Evolutionary conservation across 139 green algal species (phyloP).

Genomic region (Deuterostichococcus epilithicus): DNA sequence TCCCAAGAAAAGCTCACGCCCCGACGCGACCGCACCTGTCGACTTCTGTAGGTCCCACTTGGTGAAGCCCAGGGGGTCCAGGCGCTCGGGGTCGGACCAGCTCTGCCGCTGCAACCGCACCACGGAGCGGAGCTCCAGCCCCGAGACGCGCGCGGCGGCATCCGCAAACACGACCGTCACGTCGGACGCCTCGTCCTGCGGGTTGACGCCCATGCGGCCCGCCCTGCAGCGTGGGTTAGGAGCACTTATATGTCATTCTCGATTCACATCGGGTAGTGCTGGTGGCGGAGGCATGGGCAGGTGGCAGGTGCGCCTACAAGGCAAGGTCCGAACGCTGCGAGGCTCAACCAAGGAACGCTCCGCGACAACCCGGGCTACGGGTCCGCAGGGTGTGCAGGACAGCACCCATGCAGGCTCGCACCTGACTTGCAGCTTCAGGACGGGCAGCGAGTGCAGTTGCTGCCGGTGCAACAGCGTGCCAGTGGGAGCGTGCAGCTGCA

Average conservation of each 20-base stretch:
- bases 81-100: slow-evolving; percentile 6
- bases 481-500: slow-evolving; percentile 48
- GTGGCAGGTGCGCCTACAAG: slow-evolving; percentile 7
- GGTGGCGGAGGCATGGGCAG: slow-evolving; percentile 12
- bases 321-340: slow-evolving; percentile 7
- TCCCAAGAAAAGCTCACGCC: too few relatives aligned
- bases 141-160: slow-evolving; percentile 38
- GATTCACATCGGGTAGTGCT: not conserved
- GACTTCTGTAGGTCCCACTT: slow-evolving; percentile 42
- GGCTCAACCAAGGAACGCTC: not conserved
- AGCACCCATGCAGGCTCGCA: not conserved
- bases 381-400: not conserved
- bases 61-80: slow-evolving; percentile 13
- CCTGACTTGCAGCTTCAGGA: not conserved
- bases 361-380: not conserved
- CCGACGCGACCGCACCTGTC: slow-evolving; percentile 1
- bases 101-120: not conserved
- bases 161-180: slow-evolving; percentile 49
- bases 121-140: slow-evolving; percentile 32
- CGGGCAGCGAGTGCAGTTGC: slow-evolving; percentile 23
- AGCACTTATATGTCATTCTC: slow-evolving; percentile 5
- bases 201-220: slow-evolving; percentile 20
- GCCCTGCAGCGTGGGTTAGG: not conserved
- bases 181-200: slow-evolving; percentile 40
- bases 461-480: slow-evolving; percentile 51